phyloP scores from a whole-genome alignment of 164 flowering plant species.

The Chimonanthus praecox region DNA sequence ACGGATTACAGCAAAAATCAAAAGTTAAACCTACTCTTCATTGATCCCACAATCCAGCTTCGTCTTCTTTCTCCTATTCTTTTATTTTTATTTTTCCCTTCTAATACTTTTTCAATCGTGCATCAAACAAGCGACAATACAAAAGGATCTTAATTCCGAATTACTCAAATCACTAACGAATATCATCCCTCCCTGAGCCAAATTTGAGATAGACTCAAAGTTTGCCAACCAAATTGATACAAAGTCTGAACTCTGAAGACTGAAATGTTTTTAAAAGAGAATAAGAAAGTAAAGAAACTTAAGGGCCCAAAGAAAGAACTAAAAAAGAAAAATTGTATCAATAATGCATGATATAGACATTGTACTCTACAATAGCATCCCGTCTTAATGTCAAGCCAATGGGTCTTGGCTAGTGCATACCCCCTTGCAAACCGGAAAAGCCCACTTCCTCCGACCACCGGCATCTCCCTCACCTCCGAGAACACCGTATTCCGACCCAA shows the following conservation, averaged over 20 bases:
- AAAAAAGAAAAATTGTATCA: conserved; percentile 7
- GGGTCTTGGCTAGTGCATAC: conserved; percentile 29
- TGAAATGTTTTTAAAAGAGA: neutral
- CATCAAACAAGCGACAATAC: neutral
- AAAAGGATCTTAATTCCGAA: neutral
- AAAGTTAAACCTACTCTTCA: too few relatives aligned
- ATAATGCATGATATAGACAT: conserved; percentile 38
- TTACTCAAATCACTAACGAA: neutral
- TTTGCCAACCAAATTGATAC: too few relatives aligned
- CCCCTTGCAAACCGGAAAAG: conserved; percentile 38
- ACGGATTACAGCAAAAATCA: too few relatives aligned
- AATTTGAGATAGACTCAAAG: neutral
- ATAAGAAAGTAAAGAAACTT: neutral
- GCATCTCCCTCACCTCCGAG: conserved; percentile 32
- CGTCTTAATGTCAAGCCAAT: conserved; percentile 14
- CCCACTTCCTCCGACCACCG: conserved; percentile 46
- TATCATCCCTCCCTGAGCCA: neutral
- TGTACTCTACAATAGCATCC: conserved; percentile 39
- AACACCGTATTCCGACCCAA: conserved; percentile 36
- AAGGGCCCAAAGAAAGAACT: neutral
- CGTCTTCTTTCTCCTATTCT: too few relatives aligned
- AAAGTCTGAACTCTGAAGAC: too few relatives aligned
- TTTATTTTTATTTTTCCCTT: too few relatives aligned
- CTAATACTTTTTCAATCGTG: too few relatives aligned
- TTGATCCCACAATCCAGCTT: too few relatives aligned